phyloP scores from a whole-genome alignment of 2,329 filamentous ascomycete genomes.

The Mollisia scopiformis region DNA sequence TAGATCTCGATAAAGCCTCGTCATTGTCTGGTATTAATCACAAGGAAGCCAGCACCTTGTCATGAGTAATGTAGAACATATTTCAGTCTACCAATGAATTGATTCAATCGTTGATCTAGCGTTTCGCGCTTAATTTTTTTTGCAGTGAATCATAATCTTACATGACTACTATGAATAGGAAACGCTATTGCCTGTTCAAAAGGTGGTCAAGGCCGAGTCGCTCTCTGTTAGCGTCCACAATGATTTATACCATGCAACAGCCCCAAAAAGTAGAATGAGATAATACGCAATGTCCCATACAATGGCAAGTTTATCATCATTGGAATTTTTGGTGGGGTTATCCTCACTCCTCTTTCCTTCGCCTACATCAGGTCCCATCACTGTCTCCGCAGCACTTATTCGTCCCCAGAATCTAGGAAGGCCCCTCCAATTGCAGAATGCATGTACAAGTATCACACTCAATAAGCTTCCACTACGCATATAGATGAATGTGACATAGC shows the following conservation, averaged over 20 bases:
- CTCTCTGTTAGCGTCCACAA: constrained; percentile 76
- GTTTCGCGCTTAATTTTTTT: background rate
- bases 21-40: no score
- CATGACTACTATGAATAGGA: background rate
- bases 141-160: background rate
- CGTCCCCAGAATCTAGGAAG: constrained; percentile 84
- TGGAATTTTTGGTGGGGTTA: constrained; percentile 27
- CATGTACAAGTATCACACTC: constrained; percentile 76
- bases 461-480: constrained; percentile 82
- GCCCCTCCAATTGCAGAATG: constrained; percentile 92
- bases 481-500: constrained; percentile 88
- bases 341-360: constrained; percentile 44
- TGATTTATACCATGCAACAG: constrained; percentile 69
- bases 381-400: constrained; percentile 49
- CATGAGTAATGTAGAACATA: background rate
- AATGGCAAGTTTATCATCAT: constrained; percentile 41
- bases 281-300: constrained; percentile 83
- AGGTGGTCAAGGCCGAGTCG: constrained; percentile 47
- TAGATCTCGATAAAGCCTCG: no score
- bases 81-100: background rate
- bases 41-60: no score
- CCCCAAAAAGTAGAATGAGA: constrained; percentile 70
- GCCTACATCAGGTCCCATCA: constrained; percentile 30
- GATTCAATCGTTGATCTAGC: background rate
- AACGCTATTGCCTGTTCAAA: constrained; percentile 14